phyloP scores from a whole-genome alignment of 345 rosid species.

The Acer yangbiense region DNA sequence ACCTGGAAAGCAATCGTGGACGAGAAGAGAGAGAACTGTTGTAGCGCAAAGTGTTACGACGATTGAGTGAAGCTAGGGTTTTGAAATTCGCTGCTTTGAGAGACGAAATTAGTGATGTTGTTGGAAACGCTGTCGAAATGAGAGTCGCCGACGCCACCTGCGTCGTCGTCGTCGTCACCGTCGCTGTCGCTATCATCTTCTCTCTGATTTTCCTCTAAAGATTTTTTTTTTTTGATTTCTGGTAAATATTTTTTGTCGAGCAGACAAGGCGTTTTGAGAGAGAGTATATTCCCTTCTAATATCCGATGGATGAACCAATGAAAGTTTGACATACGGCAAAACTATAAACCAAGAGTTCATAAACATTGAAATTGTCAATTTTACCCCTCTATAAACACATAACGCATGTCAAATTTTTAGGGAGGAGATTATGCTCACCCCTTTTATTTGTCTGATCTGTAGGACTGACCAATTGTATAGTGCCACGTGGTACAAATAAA shows the following conservation, averaged over 20 bases:
- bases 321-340: too few species aligned
- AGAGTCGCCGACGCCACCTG: not conserved
- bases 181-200: conserved; percentile 16
- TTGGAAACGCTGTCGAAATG: conserved; percentile 26
- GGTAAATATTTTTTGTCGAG: not conserved
- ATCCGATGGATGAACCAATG: too few species aligned
- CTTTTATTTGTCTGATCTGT: too few species aligned
- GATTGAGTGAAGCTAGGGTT: conserved; percentile 28
- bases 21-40: conserved; percentile 26
- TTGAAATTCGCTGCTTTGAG: conserved; percentile 14
- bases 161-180: too few species aligned
- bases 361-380: too few species aligned
- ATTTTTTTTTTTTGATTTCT: not conserved
- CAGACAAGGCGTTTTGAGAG: not conserved
- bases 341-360: too few species aligned
- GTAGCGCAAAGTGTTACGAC: conserved; percentile 27
- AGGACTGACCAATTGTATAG: too few species aligned
- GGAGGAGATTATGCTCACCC: too few species aligned
- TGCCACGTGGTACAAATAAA: too few species aligned
- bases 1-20: conserved; percentile 42
- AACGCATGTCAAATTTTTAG: too few species aligned
- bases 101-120: conserved; percentile 20
- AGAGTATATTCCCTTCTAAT: not conserved
- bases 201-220: not conserved
- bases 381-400: too few species aligned